Conservation (phyloP, 1,284 basidiomycete genomes). For the Ganoderma boninense region DNA sequence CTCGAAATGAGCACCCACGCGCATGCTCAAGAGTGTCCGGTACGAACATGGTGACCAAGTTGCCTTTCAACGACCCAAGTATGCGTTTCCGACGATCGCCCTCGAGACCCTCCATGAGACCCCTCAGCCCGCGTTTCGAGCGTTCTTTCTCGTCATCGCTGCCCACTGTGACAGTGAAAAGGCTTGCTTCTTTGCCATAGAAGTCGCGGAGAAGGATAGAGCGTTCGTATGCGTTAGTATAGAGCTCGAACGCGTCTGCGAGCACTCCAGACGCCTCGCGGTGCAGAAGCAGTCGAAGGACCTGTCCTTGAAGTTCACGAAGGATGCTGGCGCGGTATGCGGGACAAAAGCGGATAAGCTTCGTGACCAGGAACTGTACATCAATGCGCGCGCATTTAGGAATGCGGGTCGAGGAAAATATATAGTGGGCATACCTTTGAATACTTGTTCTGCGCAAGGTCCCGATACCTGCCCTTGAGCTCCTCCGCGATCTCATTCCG, state of each 20-base stretch:
- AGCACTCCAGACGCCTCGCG: conserved; percentile 84
- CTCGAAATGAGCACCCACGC: not conserved
- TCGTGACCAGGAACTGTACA: conserved; percentile 83
- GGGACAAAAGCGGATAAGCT: conserved; percentile 83
- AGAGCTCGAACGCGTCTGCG: conserved; percentile 88
- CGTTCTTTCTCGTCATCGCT: conserved; percentile 67
- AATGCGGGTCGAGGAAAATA: not conserved
- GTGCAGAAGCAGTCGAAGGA: conserved; percentile 81
- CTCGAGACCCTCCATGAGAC: conserved; percentile 70
- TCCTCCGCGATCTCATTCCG: conserved; percentile 82
- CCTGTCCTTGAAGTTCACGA: conserved; percentile 76
- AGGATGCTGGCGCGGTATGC: conserved; percentile 77
- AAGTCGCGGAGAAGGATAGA: conserved; percentile 84
- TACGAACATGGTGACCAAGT: conserved; percentile 78
- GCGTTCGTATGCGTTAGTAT: conserved; percentile 84
- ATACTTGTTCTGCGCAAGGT: conserved; percentile 86
- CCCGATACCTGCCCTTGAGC: conserved; percentile 80
- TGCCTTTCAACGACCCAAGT: conserved; percentile 74
- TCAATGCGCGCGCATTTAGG: not conserved
- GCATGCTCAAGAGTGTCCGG: not conserved
- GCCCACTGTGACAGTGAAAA: conserved; percentile 71
- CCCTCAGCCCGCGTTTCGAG: conserved; percentile 70
- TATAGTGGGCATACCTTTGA: conserved; percentile 69
- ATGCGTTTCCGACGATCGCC: conserved; percentile 72
- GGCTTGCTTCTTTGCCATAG: conserved; percentile 84